Conservation (phyloP, 1,284 basidiomycete genomes). For the Mycena sp. region DNA sequence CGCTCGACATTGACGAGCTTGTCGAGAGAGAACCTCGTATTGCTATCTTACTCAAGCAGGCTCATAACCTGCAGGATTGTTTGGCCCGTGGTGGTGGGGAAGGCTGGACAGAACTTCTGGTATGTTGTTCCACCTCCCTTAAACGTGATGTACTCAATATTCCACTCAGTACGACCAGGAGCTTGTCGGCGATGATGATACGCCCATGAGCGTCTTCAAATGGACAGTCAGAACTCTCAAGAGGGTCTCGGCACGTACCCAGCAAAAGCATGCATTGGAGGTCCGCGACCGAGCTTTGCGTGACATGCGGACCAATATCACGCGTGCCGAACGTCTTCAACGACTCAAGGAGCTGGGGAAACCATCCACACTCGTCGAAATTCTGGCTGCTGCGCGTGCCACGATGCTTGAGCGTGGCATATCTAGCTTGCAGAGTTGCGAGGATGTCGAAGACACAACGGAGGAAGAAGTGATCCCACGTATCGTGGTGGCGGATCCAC, state of each 20-base stretch:
- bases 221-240: background rate
- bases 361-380: background rate
- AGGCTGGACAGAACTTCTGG: background rate
- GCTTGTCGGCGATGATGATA: background rate
- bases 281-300: background rate
- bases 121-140: background rate
- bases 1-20: background rate
- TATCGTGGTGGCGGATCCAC: background rate
- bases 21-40: background rate
- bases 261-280: background rate
- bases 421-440: background rate
- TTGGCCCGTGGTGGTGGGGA: background rate
- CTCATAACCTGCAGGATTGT: background rate
- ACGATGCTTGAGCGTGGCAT: background rate
- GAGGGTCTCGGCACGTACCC: background rate
- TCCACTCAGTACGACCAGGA: background rate
- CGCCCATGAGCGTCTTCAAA: background rate
- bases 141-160: background rate
- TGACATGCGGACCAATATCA: background rate
- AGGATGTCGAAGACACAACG: background rate
- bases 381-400: background rate
- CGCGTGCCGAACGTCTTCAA: background rate
- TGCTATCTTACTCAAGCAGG: background rate
- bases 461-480: background rate
- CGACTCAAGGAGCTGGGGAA: background rate